Evolutionary conservation across 139 green algal species (phyloP).

Genomic region (Astrephomene gubernaculifera): DNA sequence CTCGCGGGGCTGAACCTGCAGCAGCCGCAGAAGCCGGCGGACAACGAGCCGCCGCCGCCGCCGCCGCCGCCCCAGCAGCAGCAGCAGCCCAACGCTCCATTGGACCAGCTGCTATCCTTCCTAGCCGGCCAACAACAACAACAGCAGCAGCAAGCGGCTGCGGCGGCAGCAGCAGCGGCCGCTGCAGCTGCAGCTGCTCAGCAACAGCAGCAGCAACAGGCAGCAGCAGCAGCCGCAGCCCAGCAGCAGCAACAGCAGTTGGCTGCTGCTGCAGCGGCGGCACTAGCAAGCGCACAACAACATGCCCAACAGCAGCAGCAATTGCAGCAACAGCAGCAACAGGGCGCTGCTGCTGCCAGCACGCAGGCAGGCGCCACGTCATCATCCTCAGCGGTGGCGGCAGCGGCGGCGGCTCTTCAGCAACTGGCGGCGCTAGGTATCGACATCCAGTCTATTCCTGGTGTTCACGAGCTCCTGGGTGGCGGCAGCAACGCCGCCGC

Average conservation of each 20-base stretch:
- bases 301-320: slow-evolving; percentile 1
- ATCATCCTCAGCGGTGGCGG: background rate
- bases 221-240: too few species aligned
- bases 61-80: too few species aligned
- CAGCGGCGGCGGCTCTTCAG: background rate
- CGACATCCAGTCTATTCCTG: background rate
- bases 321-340: slow-evolving; percentile 1
- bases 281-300: background rate
- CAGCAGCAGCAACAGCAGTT: slow-evolving; percentile 11
- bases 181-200: too few species aligned
- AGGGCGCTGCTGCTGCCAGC: background rate
- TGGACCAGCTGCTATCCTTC: slow-evolving; percentile 25
- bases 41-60: slow-evolving; percentile 2
- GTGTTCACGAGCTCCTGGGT: too few species aligned
- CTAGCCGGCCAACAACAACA: slow-evolving; percentile 32
- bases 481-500: background rate
- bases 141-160: slow-evolving; percentile 38
- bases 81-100: slow-evolving; percentile 9
- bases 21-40: background rate
- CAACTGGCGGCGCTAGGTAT: slow-evolving; percentile 8
- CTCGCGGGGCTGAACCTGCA: background rate
- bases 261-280: background rate
- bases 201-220: slow-evolving; percentile 29
- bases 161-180: slow-evolving; percentile 21
- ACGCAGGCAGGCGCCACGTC: background rate